Evolutionary conservation across 768 basidiomycete genomes (phyloP), one percentile per base, ranked within the genome.

Genomic region (Xerocomus brunneocitrinus): DNA sequence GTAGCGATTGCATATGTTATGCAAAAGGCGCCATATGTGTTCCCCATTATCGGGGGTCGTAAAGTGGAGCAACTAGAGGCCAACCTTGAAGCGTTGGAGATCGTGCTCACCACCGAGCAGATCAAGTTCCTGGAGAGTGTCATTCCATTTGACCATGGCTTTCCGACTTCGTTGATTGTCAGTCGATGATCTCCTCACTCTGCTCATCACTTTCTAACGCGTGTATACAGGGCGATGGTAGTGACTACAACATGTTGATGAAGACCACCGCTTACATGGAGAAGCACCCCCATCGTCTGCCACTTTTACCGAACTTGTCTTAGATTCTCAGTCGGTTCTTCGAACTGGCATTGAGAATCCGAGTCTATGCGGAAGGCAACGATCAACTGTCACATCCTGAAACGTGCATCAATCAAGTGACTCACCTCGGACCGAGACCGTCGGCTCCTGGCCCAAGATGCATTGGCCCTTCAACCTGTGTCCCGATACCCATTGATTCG

Each of bases 41-140:
- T 19, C 19, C 19, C 19, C 19, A 19, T 19, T 19, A 19, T 31
- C 2, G 30, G 30, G 30, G 30, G 30, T 31, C 30, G 30, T 8
- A 31, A 31, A 31, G 30, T 79, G 38, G 79, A 79, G 61, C 77
- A 83, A 35, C 62, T 83, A 25, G 43, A 68, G 39, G 72, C 73
- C 43, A 84, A 82, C 58, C 52, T 82, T 19, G 73, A 80, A 57
- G 79, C 79, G 4, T 62, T 82, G 6, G 70, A 74, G 12, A 75
- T 83, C 34, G 55, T 67, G 0, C 73, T 82, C 40, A 73, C 73
- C 3, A 56, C 67, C 0, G 74, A 76, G 39, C 78, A 82, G n/a
- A 75, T 81, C 35, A 63, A 69, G 31, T 71, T 67, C 35, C 56
- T 83, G 10, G 19, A 83, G 47, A 62, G 68, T 24, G 62, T 69